Evolutionary conservation across 2,329 filamentous ascomycete genomes (phyloP).

Genomic region (Alternaria metachromatica): DNA sequence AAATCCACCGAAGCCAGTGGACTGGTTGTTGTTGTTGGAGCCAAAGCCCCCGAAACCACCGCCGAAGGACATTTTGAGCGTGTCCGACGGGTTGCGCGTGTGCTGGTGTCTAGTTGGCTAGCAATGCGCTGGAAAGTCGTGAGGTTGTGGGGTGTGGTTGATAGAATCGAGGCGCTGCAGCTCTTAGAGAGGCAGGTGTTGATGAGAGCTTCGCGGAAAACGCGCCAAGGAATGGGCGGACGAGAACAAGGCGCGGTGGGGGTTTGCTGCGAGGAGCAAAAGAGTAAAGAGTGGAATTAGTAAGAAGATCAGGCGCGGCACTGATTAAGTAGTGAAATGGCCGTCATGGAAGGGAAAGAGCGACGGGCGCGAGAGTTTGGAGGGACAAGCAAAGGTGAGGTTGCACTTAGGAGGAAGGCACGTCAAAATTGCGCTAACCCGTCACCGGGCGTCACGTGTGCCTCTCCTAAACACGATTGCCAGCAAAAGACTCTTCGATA

Average conservation of each 20-base stretch:
- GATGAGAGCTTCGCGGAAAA: slow-evolving; percentile 37
- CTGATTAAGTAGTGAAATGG: slow-evolving; percentile 41
- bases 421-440: slow-evolving; percentile 18
- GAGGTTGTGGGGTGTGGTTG: slow-evolving; percentile 27
- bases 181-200: slow-evolving; percentile 25
- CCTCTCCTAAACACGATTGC: background rate
- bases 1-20: slow-evolving; percentile 50
- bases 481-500: slow-evolving; percentile 5
- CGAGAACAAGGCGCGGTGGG: slow-evolving; percentile 27
- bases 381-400: slow-evolving; percentile 22
- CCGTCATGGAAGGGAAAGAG: slow-evolving; percentile 38
- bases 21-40: slow-evolving; percentile 45
- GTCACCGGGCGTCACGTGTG: slow-evolving; percentile 25
- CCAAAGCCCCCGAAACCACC: slow-evolving; percentile 54
- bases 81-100: slow-evolving; percentile 35
- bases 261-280: slow-evolving; percentile 17
- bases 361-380: slow-evolving; percentile 26
- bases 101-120: slow-evolving; percentile 19
- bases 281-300: slow-evolving; percentile 27
- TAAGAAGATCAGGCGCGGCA: slow-evolving; percentile 28
- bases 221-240: slow-evolving; percentile 39
- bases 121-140: slow-evolving; percentile 27
- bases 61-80: slow-evolving; percentile 59
- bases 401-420: slow-evolving; percentile 21
- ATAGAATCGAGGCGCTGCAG: slow-evolving; percentile 21